Percentiles rank a stretch among this genome's conserved stretches.
phyloP scores from a whole-genome alignment of 768 basidiomycete species.

The Tylopilus plumbeoviolaceoides region DNA sequence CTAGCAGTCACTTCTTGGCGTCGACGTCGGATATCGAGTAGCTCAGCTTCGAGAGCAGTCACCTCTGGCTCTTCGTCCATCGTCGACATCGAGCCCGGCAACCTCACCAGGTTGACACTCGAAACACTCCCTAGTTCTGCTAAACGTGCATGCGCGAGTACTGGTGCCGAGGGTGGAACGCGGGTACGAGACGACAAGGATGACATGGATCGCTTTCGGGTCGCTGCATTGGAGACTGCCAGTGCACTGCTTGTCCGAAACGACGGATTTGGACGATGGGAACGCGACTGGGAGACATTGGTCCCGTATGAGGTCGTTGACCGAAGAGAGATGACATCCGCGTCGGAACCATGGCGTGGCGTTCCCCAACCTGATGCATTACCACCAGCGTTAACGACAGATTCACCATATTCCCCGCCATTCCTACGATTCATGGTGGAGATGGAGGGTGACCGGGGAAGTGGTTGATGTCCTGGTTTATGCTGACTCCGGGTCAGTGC shows the following conservation, averaged over 20 bases:
- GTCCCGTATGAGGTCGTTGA: constrained; percentile 51
- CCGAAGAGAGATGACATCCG: constrained; percentile 48
- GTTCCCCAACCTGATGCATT: constrained; percentile 29
- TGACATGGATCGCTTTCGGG: constrained; percentile 58
- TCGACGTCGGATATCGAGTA: constrained; percentile 65
- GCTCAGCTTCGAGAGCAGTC: constrained; percentile 47
- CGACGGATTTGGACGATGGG: constrained; percentile 38
- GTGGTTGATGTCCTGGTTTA: constrained; percentile 14
- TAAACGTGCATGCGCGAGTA: constrained; percentile 29
- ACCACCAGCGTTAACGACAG: constrained; percentile 21
- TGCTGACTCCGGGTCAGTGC: constrained; percentile 46
- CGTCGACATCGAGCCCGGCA: constrained; percentile 16
- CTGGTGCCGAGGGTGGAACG: constrained; percentile 29
- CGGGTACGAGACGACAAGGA: constrained; percentile 51
- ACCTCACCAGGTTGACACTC: constrained; percentile 51
- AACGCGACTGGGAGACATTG: constrained; percentile 44
- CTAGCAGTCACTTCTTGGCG: constrained; percentile 66
- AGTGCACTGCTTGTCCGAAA: constrained; percentile 34
- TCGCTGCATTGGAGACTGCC: constrained; percentile 29
- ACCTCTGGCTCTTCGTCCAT: constrained; percentile 36
- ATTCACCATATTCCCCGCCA: constrained; percentile 24
- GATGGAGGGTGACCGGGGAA: constrained; percentile 30
- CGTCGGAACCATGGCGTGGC: constrained; percentile 36
- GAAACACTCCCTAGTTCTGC: constrained; percentile 38
- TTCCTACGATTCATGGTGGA: constrained; percentile 25